Evolutionary conservation across 805 yeast genomes (phyloP), one percentile per base, ranked within the genome.

Genomic region (Kuraishia ogatae): DNA sequence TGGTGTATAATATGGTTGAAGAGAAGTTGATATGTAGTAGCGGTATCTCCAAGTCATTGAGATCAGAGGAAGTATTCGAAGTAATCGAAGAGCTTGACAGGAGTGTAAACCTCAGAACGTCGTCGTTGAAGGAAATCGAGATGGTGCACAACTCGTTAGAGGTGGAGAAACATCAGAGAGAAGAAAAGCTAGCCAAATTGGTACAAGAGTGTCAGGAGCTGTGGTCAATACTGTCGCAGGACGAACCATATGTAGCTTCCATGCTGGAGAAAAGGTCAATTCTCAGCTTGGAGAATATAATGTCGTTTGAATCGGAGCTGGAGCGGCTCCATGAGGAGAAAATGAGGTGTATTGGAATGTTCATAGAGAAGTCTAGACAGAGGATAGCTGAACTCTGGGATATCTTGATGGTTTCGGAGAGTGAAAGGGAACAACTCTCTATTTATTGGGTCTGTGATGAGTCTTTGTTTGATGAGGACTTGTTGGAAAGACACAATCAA

Each of bases 371-470:
- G 50, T 74, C 87, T 1, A 76, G 93, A 66, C 62, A 64, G 1
- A 80, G 81, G 55, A 85, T 92, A 11, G 76, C 74, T 48, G 77
- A 73, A 2, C 69, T 80, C 11, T 91, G 96, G 92, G 72, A 76
- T 39, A 67, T 74, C 8, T 68, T 92, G 60, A 83, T 78, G 66
- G 85, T 78, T 58, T 76, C 86, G 1, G 77, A 74, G 0, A 75
- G 71, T 0, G 83, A 85, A 53, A 76, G 80, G 59, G 58, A 57
- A 1, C 64, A 64, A 1, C 87, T 89, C 66, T 66, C 73, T 35
- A 76, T 76, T 11, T 62, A 58, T 23, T 74, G 65, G 61, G 69
- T 68, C 50, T 62, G 67, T 5, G 79, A 76, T 48, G 71, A 71
- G 3, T 53, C 66, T 2, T 22, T 54, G 17, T 80, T 69, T 52